Base-by-base conservation (phyloP, 805 yeast species). In the Candida ipomoeae region DNA sequence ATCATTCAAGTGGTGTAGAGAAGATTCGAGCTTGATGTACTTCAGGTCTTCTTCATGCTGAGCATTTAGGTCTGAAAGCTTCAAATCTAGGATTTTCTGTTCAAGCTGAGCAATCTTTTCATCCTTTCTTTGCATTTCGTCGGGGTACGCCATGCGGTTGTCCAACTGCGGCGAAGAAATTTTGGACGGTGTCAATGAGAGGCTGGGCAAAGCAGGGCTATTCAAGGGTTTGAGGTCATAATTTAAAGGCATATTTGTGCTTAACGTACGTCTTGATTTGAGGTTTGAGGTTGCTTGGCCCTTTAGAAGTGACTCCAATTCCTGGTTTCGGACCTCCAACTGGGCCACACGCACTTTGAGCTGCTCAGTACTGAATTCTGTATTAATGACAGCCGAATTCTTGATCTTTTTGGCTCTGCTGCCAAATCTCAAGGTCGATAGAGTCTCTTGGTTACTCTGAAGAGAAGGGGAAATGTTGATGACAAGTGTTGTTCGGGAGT, bases 401-500 rank as follows among this genome's bases (percentile, higher is more conserved):
- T 79, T 73, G 54, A 88, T 83, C 40, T 69, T 72, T 66, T 84
- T 85, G 6, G 92, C 89, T 18, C 94, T 70, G 0, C 80, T 72
- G 0, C 94, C 96, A 63, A 89, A 87, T 42, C 92, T 68, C 50
- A 89, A 67, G 0, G 91, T 83, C 5, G 89, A 82, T 5, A 87
- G 52, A 0, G 95, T 86, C 59, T 87, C 94, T 15, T 68, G 63
- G 46, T 75, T 81, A 57, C 87, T 80, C 32, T 66, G 62, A 2
- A 70, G 60, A 0, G 85, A 73, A 0, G 89, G 85, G 0, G 94
- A 86, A 55, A 94, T 86, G 55, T 84, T 85, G 38, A 88, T 75
- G 15, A 89, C 80, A 44, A 89, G 69, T 2, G 87, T 78, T 0
- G 95, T 89, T 46, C 89, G 73, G 2, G 91, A 82, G 63, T 89